A percentile compares a stretch with the other conserved stretches of the same genome.
Evolutionary conservation across 1,284 basidiomycete species (phyloP).

Genomic region (Fistulina hepatica): DNA sequence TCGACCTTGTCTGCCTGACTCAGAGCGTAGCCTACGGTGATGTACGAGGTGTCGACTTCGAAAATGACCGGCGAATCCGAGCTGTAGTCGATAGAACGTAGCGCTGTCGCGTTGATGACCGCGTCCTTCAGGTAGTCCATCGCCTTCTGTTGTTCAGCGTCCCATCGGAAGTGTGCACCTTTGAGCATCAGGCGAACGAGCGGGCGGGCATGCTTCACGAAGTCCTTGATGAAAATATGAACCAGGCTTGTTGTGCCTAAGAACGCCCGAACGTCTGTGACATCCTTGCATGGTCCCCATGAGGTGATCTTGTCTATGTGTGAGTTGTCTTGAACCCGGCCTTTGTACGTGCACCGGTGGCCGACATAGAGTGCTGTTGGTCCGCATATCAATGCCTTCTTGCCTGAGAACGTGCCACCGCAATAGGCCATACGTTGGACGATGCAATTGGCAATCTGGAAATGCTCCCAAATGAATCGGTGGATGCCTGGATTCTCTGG

Average conservation of each 20-base stretch:
- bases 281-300: constrained; percentile 18
- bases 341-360: constrained; percentile 19
- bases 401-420: constrained; percentile 19
- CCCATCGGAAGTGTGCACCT: constrained; percentile 19
- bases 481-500: constrained; percentile 17
- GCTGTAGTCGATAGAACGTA: constrained; percentile 25
- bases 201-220: constrained; percentile 15
- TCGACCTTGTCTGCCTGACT: constrained; percentile 19
- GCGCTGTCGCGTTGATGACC: constrained; percentile 13
- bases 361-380: constrained; percentile 17
- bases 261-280: constrained; percentile 21
- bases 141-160: constrained; percentile 10
- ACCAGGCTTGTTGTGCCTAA: constrained; percentile 20
- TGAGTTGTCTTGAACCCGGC: constrained; percentile 17
- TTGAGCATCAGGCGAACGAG: constrained; percentile 22
- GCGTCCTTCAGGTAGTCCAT: constrained; percentile 22
- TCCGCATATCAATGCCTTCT: constrained; percentile 18
- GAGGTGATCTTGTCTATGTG: constrained; percentile 15
- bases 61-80: constrained; percentile 22
- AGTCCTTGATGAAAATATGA: constrained; percentile 22
- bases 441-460: constrained; percentile 19
- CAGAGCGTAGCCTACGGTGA: constrained; percentile 24
- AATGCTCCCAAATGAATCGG: constrained; percentile 20
- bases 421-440: constrained; percentile 20
- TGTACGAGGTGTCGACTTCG: constrained; percentile 25